These are phyloP conservation scores for Lablab purpureus DNA, from an alignment of 306 rosid genomes.

Conservation along the genomic window DNA sequence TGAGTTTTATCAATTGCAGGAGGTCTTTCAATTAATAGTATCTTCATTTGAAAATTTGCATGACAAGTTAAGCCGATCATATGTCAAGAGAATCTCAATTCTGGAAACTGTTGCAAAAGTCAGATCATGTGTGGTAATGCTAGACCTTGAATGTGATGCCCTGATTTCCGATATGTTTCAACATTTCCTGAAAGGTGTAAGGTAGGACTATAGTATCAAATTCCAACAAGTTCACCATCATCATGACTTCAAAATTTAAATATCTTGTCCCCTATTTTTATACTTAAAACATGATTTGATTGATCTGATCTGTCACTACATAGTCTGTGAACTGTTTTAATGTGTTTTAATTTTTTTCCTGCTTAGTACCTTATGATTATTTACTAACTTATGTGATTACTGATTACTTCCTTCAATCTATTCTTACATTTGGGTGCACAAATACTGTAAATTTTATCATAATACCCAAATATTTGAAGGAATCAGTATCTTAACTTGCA, in stretches of 20 bases:
- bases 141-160: conserved; percentile 90
- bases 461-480: neutral
- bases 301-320: neutral
- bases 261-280: conserved; percentile 18
- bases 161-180: conserved; percentile 91
- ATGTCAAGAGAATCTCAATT: conserved; percentile 70
- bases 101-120: conserved; percentile 95
- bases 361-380: conserved; percentile 3
- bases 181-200: conserved; percentile 77
- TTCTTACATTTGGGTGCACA: neutral
- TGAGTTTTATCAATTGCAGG: conserved; percentile 57
- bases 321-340: neutral
- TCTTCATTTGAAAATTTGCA: conserved; percentile 85
- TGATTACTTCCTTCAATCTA: neutral
- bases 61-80: conserved; percentile 75
- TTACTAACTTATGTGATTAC: neutral
- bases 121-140: conserved; percentile 93
- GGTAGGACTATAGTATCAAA: conserved; percentile 54
- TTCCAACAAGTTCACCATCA: neutral
- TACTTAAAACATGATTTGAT: conserved; percentile 1
- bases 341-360: neutral
- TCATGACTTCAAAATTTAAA: neutral
- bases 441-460: neutral
- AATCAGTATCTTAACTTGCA: neutral
- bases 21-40: conserved; percentile 82